Evolutionary conservation across 495 filamentous ascomycete species (phyloP).

Genomic region (Hyaloscypha hepaticicola): DNA sequence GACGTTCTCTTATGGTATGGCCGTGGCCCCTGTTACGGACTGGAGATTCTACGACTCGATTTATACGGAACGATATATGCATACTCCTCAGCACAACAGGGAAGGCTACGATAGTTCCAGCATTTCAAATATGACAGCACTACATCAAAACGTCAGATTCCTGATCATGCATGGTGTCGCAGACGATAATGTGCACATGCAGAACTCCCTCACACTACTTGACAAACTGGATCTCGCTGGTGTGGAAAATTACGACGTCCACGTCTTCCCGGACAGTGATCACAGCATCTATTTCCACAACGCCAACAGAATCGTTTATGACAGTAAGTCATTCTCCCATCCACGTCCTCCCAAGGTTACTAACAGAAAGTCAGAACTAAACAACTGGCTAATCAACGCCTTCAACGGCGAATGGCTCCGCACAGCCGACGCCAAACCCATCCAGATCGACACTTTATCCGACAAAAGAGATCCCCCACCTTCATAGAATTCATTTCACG

Average conservation of each 20-base stretch:
- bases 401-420: slow-evolving; percentile 90
- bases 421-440: slow-evolving; percentile 28
- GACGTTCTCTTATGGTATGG: slow-evolving; percentile 96
- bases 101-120: slow-evolving; percentile 73
- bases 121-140: slow-evolving; percentile 67
- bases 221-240: slow-evolving; percentile 82
- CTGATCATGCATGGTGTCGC: slow-evolving; percentile 91
- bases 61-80: slow-evolving; percentile 96
- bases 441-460: slow-evolving; percentile 24
- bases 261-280: slow-evolving; percentile 94
- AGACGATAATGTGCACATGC: slow-evolving; percentile 96
- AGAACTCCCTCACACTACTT: slow-evolving; percentile 82
- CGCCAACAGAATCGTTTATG: slow-evolving; percentile 89
- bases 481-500: neutral
- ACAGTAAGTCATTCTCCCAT: slow-evolving; percentile 63
- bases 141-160: slow-evolving; percentile 77
- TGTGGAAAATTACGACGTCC: slow-evolving; percentile 94
- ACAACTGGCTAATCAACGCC: slow-evolving; percentile 92
- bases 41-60: slow-evolving; percentile 95
- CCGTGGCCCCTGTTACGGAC: slow-evolving; percentile 95
- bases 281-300: slow-evolving; percentile 96
- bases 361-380: slow-evolving; percentile 60
- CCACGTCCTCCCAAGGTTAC: slow-evolving; percentile 18
- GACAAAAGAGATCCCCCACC: neutral
- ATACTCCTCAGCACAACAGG: slow-evolving; percentile 79